A percentile compares a stretch with the other conserved stretches of the same genome.
phyloP scores from a whole-genome alignment of 2,329 filamentous ascomycete species.

The Stagonosporopsis rhizophila region DNA sequence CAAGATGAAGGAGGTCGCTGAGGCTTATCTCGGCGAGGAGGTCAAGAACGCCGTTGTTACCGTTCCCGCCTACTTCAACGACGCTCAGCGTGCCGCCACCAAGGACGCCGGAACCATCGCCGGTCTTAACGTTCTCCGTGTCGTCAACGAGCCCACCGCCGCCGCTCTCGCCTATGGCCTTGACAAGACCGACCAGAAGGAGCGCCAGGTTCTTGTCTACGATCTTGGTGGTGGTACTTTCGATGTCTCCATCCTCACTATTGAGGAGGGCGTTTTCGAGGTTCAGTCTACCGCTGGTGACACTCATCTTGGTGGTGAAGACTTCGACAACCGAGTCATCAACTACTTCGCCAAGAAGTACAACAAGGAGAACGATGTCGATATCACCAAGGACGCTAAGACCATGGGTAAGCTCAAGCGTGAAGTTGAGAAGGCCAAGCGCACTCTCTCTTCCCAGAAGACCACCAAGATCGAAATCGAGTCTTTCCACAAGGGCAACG shows the following conservation, averaged over 20 bases:
- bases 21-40: constrained; percentile 81
- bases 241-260: constrained; percentile 73
- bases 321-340: constrained; percentile 98
- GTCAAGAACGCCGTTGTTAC: constrained; percentile 90
- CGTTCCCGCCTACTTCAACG: constrained; percentile 97
- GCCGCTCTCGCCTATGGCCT: constrained; percentile 94
- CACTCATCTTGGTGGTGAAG: constrained; percentile 96
- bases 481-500: constrained; percentile 93
- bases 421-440: constrained; percentile 99
- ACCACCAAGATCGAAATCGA: constrained; percentile 95
- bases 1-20: constrained; percentile 80
- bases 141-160: constrained; percentile 95
- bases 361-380: constrained; percentile 97
- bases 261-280: constrained; percentile 92
- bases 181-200: constrained; percentile 50
- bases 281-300: constrained; percentile 95
- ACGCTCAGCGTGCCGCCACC: constrained; percentile 95
- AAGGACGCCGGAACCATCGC: constrained; percentile 94
- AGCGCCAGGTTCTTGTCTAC: constrained; percentile 52
- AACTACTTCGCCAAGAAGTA: constrained; percentile 95
- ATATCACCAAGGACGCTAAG: constrained; percentile 94
- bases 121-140: constrained; percentile 92
- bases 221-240: constrained; percentile 54
- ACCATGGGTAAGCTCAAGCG: constrained; percentile 99
- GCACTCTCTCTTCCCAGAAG: constrained; percentile 91